Percentiles rank a stretch among this genome's conserved stretches.
phyloP scores from a whole-genome alignment of 2,329 filamentous ascomycete genomes.

The Exophiala aquamarina region DNA sequence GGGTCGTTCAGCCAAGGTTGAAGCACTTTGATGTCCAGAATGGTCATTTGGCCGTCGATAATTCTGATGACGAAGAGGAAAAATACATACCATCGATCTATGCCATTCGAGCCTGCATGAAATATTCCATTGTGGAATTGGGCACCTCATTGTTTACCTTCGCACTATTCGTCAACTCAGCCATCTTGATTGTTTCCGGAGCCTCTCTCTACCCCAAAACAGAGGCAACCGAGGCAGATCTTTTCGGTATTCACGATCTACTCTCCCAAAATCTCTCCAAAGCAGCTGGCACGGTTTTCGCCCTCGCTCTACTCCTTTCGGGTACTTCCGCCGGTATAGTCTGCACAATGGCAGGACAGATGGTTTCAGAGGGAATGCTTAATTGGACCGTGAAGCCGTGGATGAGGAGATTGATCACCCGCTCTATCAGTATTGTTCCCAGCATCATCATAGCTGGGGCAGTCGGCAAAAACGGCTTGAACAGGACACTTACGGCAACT shows the following conservation, averaged over 20 bases:
- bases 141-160: constrained; percentile 75
- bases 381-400: constrained; percentile 74
- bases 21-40: constrained; percentile 47
- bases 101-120: constrained; percentile 73
- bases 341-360: constrained; percentile 86
- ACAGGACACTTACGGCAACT: constrained; percentile 69
- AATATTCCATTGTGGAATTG: constrained; percentile 71
- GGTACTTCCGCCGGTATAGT: constrained; percentile 75
- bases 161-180: constrained; percentile 79
- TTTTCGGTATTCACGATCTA: constrained; percentile 79
- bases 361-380: constrained; percentile 81
- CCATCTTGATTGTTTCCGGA: constrained; percentile 80
- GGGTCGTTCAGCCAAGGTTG: constrained; percentile 55
- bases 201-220: constrained; percentile 67
- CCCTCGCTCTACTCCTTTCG: constrained; percentile 74
- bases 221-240: constrained; percentile 66
- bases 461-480: constrained; percentile 69
- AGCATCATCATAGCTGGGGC: constrained; percentile 81
- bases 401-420: constrained; percentile 74
- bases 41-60: constrained; percentile 29
- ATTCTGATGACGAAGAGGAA: constrained; percentile 46
- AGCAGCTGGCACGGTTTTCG: constrained; percentile 80
- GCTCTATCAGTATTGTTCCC: constrained; percentile 77
- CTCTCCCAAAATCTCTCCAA: constrained; percentile 68
- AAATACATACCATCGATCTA: constrained; percentile 69